A percentile compares a stretch with the other conserved stretches of the same genome.
phyloP scores from a whole-genome alignment of 192 early-diverging fungal species.

The Coemansia sp. region DNA sequence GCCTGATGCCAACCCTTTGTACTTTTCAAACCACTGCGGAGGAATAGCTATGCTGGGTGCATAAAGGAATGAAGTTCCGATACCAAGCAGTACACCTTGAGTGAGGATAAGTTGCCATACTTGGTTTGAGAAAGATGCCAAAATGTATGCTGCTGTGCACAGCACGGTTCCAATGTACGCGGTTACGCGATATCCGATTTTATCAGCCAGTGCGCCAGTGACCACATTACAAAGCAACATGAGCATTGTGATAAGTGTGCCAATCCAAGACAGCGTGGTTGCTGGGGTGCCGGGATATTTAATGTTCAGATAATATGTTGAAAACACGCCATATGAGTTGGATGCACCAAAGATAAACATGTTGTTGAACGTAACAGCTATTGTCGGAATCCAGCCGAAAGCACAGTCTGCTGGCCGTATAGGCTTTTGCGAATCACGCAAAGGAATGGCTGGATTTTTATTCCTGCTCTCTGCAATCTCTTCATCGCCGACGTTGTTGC shows the following conservation, averaged over 20 bases:
- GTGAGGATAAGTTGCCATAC: conserved; percentile 75
- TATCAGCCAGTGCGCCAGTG: conserved; percentile 45
- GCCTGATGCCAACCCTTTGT: conserved; percentile 62
- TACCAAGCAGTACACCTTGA: conserved; percentile 67
- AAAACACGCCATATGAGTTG: conserved; percentile 52
- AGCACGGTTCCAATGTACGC: conserved; percentile 41
- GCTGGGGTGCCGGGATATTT: conserved; percentile 33
- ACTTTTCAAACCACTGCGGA: conserved; percentile 63
- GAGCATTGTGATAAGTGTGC: conserved; percentile 30
- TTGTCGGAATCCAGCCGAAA: conserved; percentile 46
- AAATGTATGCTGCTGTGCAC: conserved; percentile 33
- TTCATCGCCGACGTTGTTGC: neutral
- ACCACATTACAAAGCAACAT: conserved; percentile 33
- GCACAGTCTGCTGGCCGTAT: conserved; percentile 29
- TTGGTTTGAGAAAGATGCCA: conserved; percentile 42
- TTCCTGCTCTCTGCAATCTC: neutral
- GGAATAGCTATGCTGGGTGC: conserved; percentile 62
- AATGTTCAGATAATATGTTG: conserved; percentile 47
- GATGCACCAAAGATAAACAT: conserved; percentile 42
- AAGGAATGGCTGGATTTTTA: neutral
- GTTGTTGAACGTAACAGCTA: conserved; percentile 59
- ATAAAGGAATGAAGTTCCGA: conserved; percentile 60
- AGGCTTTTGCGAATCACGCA: neutral
- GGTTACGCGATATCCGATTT: conserved; percentile 31
- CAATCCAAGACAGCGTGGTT: conserved; percentile 43